Base-by-base conservation (phyloP, 192 early-diverging fungal genomes). In the Coemansia sp. region DNA sequence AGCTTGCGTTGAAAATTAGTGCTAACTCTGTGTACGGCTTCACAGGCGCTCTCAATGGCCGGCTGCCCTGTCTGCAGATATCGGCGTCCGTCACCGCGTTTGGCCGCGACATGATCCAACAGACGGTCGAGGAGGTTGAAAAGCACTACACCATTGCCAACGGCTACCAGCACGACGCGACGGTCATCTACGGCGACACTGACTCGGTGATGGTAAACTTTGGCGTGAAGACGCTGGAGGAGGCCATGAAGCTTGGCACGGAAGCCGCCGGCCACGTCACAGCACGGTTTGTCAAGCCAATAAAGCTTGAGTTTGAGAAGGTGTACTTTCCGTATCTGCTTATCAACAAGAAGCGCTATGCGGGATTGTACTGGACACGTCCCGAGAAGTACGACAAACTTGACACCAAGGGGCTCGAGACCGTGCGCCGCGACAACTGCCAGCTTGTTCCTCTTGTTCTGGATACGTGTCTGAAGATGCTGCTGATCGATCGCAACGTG, bases 121-220 rank as follows among this genome's bases (percentile, higher is more conserved):
- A 80, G 63, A 95, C 97, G 4, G 92, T 94, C 65, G 68, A 85
- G 63, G 90, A 87, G 39, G 93, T 98, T 0, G 95, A 99, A 68
- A 84, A 71, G 41, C 88, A 89, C 41, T 99, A 83, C 77, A 92
- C 89, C 0, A 87, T 94, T 15, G 87, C 73, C 16, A 99, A 99
- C 69, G 94, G 94, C 15, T 97, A 95, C 65, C 72, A 88, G 42
- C 86, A 92, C 65, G 89, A 96, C 68, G 95, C 95, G 0, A 81
- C 87, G 26, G 95, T 99, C 58, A 95, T 99, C 63, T 99, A 98
- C 73, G 97, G 97, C 49, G 97, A 99, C 73, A 99, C 96, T 0
- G 96, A 99, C 86, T 99, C 97, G 7, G 94, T 99, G 32, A 98
- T 99, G 97, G 93, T 99, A 52, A 95, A 96, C 60, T 99, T 99